Base-by-base conservation (phyloP, 805 yeast species). In the Sugiyamaella boreocaroliniensis region DNA sequence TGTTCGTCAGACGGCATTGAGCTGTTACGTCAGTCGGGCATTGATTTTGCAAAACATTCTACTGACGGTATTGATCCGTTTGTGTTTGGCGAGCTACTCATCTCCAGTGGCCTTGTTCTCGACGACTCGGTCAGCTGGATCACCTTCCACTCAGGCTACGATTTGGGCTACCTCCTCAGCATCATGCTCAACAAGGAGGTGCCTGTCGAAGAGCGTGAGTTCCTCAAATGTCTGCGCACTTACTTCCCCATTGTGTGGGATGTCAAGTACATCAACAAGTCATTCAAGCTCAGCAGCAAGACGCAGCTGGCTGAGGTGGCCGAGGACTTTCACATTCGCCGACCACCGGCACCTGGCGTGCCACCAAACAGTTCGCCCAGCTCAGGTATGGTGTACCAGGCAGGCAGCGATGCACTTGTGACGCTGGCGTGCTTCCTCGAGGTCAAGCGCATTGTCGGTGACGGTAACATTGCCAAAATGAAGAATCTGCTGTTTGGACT, bases 81-180 rank as follows among this genome's bases (percentile, higher is more conserved):
- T 60, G 83, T 81, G 53, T 90, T 93, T 72, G 88, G 96, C 12
- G 95, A 89, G 68, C 72, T 86, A 51, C 74, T 93, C 64, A 85
- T 85, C 55, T 88, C 87, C 54, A 85, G 95, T 47, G 99, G 99
- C 0, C 73, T 93, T 58, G 78, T 90, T 40, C 72, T 93, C 61
- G 83, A 87, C 60, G 75, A 76, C 29, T 71, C 78, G 37, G 79
- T 88, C 45, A 81, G 83, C 49, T 93, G 99, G 99, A 76, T 89
- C 49, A 85, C 96, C 55, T 93, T 85, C 71, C 97, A 93, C 67
- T 83, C 83, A 1, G 99, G 98, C 11, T 93, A 93, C 69, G 99
- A 93, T 68, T 79, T 90, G 65, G 99, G 98, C 1, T 90, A 90
- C 67, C 73, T 93, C 55, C 71, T 89, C 14, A 81, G 95, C 47